phyloP scores from a whole-genome alignment of 2,329 filamentous ascomycete species.

The Remersonia thermophila region DNA sequence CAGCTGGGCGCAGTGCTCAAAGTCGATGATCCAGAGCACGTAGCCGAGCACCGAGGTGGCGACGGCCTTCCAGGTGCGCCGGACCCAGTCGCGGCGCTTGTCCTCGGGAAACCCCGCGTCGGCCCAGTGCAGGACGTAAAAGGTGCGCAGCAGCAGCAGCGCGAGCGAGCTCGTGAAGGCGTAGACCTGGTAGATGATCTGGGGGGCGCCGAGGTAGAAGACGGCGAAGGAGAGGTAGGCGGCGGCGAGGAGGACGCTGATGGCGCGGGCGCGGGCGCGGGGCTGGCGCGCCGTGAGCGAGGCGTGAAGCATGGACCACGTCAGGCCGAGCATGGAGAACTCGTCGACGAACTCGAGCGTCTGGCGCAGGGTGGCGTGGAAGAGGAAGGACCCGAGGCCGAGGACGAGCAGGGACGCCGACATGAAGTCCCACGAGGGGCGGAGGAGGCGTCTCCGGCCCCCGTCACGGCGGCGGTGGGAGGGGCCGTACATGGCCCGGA shows the following conservation, averaged over 20 bases:
- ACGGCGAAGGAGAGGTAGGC: slow-evolving; percentile 29
- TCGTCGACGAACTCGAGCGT: slow-evolving; percentile 39
- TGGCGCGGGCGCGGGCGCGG: slow-evolving; percentile 19
- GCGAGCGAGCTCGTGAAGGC: slow-evolving; percentile 27
- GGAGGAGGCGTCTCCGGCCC: too few species aligned
- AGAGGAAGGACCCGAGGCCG: slow-evolving; percentile 31
- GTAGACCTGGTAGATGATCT: slow-evolving; percentile 32
- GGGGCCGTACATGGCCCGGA: slow-evolving; percentile 25
- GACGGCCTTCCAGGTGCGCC: slow-evolving; percentile 20
- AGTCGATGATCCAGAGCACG: slow-evolving; percentile 45
- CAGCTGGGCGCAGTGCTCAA: slow-evolving; percentile 37
- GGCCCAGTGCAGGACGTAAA: slow-evolving; percentile 4
- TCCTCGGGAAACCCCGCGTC: slow-evolving; percentile 19
- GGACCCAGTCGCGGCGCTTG: slow-evolving; percentile 18
- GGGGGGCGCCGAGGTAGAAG: slow-evolving; percentile 30
- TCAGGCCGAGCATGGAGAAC: slow-evolving; percentile 44
- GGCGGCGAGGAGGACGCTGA: slow-evolving; percentile 27
- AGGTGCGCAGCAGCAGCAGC: slow-evolving; percentile 21
- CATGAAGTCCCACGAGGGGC: slow-evolving; percentile 28
- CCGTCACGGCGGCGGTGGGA: slow-evolving; percentile 19
- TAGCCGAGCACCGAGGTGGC: slow-evolving; percentile 33
- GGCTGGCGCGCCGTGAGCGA: slow-evolving; percentile 33
- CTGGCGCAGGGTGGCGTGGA: slow-evolving; percentile 33
- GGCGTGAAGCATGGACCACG: slow-evolving; percentile 39
- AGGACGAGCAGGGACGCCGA: slow-evolving; percentile 29